phyloP scores from a whole-genome alignment of 352 stramenopile species.

The Pythium rishiriense region DNA sequence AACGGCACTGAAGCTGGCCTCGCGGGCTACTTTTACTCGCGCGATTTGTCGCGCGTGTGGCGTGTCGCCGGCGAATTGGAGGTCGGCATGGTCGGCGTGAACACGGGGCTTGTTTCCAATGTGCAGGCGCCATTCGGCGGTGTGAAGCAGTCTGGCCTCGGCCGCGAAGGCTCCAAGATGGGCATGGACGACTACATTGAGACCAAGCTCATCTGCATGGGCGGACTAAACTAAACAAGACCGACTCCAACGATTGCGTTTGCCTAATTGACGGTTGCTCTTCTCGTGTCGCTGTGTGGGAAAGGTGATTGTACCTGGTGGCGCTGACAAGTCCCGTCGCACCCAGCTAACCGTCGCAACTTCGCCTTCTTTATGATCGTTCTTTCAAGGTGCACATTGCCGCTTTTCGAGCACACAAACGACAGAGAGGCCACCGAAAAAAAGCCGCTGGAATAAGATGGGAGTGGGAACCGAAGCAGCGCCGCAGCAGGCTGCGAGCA shows the following conservation, averaged over 20 bases:
- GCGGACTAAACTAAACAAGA: conserved; percentile 45
- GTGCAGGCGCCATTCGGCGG: conserved; percentile 89
- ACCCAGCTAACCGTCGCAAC: no score
- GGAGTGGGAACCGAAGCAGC: conserved; percentile 9
- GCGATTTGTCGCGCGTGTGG: conserved; percentile 88
- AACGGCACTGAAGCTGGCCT: conserved; percentile 94
- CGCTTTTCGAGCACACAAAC: neutral
- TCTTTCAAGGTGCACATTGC: no score
- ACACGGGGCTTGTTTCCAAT: conserved; percentile 88
- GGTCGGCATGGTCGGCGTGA: conserved; percentile 94
- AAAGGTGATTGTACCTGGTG: neutral
- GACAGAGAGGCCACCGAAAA: neutral
- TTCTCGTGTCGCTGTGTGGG: neutral
- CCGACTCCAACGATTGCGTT: neutral
- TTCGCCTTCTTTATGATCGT: no score
- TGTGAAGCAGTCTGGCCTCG: conserved; percentile 88
- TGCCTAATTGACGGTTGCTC: neutral
- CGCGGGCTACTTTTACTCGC: conserved; percentile 95
- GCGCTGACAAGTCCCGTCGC: neutral
- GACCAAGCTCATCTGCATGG: conserved; percentile 94
- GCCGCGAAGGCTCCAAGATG: conserved; percentile 86
- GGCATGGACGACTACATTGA: conserved; percentile 96
- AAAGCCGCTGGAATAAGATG: neutral
- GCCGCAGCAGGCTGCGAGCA: neutral
- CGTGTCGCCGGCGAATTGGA: conserved; percentile 88